Evolutionary conservation across 345 rosid genomes (phyloP).

Genomic region (Eucalyptus brandiana): DNA sequence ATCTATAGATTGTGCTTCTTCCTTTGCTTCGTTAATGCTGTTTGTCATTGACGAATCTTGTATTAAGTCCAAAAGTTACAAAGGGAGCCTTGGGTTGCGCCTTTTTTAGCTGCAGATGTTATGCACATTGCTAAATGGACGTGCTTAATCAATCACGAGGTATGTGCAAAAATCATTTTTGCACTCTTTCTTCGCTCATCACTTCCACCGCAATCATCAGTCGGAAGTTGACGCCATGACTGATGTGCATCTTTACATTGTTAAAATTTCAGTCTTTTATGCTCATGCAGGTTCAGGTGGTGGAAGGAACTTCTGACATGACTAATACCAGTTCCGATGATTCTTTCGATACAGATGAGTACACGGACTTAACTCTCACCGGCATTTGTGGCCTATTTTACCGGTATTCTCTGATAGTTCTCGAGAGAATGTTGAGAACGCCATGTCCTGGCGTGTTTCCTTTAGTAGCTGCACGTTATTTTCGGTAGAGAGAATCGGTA

Average conservation of each 20-base stretch:
- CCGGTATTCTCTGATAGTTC: slow-evolving; percentile 6
- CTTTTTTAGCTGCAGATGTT: background rate
- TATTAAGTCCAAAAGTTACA: background rate
- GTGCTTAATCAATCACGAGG: background rate
- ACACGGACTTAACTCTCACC: background rate
- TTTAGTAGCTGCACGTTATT: background rate
- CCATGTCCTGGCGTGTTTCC: background rate
- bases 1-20: background rate
- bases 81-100: background rate
- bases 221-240: background rate
- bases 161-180: background rate
- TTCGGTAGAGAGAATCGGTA: background rate
- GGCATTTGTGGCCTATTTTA: background rate
- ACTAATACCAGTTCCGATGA: slow-evolving; percentile 1
- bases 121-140: background rate
- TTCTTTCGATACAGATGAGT: slow-evolving; percentile 1
- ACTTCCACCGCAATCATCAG: background rate
- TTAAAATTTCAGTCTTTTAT: background rate
- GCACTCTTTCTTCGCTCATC: background rate
- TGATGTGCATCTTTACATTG: background rate
- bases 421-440: background rate
- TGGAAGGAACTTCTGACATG: slow-evolving; percentile 1
- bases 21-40: background rate
- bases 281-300: slow-evolving; percentile 7
- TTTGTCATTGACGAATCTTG: background rate